Conservation (phyloP, 2,329 filamentous ascomycete species). For the Fusarium virguliforme region DNA sequence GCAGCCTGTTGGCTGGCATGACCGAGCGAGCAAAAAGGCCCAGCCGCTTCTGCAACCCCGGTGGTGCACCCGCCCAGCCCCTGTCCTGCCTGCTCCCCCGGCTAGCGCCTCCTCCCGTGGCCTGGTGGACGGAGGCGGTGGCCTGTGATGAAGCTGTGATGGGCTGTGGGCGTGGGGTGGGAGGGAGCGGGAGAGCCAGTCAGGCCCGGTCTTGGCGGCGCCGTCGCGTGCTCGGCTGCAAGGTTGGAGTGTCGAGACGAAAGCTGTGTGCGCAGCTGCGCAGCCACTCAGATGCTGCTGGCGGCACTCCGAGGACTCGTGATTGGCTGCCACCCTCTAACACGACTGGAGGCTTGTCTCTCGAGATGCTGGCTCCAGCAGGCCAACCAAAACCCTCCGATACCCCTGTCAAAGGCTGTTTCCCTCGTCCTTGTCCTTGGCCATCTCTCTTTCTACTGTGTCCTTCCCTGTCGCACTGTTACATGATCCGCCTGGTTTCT, state of each 20-base stretch:
- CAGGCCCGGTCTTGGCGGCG: slow-evolving; percentile 36
- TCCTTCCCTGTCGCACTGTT: slow-evolving; percentile 22
- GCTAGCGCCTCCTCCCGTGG: slow-evolving; percentile 31
- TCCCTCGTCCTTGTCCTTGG: slow-evolving; percentile 15
- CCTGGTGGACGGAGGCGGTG: slow-evolving; percentile 21
- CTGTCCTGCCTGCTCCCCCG: neutral
- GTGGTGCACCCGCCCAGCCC: slow-evolving; percentile 10
- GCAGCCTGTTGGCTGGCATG: slow-evolving; percentile 27
- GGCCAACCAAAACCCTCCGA: slow-evolving; percentile 37
- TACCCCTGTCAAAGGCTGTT: slow-evolving; percentile 34
- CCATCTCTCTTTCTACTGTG: slow-evolving; percentile 13
- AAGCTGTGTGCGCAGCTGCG: no score
- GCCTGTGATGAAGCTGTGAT: slow-evolving; percentile 23
- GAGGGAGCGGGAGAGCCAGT: slow-evolving; percentile 31
- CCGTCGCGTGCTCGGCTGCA: slow-evolving; percentile 33
- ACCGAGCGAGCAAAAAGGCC: slow-evolving; percentile 2
- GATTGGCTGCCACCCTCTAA: slow-evolving; percentile 30
- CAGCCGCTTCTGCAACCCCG: slow-evolving; percentile 9
- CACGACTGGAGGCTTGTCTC: slow-evolving; percentile 5
- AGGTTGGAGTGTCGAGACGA: slow-evolving; percentile 8
- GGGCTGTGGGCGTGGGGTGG: slow-evolving; percentile 19
- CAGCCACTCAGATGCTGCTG: slow-evolving; percentile 1
- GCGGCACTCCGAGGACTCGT: slow-evolving; percentile 7
- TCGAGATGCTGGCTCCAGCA: slow-evolving; percentile 27
- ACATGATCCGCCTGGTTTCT: slow-evolving; percentile 11